A percentile compares a stretch with the other conserved stretches of the same genome.
phyloP scores from a whole-genome alignment of 164 flowering plant genomes.

The Liquidambar formosana region DNA sequence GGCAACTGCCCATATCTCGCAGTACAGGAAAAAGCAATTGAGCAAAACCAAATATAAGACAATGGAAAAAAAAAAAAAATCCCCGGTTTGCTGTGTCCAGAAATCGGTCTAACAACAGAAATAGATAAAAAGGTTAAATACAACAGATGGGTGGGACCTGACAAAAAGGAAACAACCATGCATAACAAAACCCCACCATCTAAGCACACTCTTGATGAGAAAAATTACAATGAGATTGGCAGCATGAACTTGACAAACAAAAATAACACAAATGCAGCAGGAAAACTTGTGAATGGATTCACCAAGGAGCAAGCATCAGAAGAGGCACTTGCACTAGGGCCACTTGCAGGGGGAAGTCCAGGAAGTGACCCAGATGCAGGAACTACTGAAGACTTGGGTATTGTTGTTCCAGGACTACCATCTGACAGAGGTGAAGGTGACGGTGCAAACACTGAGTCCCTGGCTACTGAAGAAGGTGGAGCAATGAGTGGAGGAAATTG shows the following conservation, averaged over 20 bases:
- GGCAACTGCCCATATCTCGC: background rate
- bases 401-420: slow-evolving; percentile 44
- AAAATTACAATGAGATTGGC: slow-evolving; percentile 24
- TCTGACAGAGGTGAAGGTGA: slow-evolving; percentile 63
- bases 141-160: slow-evolving; percentile 16
- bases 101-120: background rate
- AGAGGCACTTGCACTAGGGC: slow-evolving; percentile 50
- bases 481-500: slow-evolving; percentile 71
- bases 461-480: slow-evolving; percentile 53
- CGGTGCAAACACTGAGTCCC: slow-evolving; percentile 51
- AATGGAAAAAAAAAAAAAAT: background rate
- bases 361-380: slow-evolving; percentile 45
- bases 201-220: slow-evolving; percentile 5
- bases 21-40: background rate
- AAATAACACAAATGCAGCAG: slow-evolving; percentile 24
- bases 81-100: background rate
- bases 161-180: slow-evolving; percentile 8
- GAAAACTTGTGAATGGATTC: slow-evolving; percentile 31
- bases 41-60: background rate
- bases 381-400: slow-evolving; percentile 37
- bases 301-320: slow-evolving; percentile 38
- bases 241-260: slow-evolving; percentile 27
- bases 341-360: slow-evolving; percentile 56
- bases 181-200: slow-evolving; percentile 21
- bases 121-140: slow-evolving; percentile 21